These are phyloP conservation scores for Obelidium mucronatum DNA, from an alignment of 192 early-diverging fungal species.

Conservation along the genomic window DNA sequence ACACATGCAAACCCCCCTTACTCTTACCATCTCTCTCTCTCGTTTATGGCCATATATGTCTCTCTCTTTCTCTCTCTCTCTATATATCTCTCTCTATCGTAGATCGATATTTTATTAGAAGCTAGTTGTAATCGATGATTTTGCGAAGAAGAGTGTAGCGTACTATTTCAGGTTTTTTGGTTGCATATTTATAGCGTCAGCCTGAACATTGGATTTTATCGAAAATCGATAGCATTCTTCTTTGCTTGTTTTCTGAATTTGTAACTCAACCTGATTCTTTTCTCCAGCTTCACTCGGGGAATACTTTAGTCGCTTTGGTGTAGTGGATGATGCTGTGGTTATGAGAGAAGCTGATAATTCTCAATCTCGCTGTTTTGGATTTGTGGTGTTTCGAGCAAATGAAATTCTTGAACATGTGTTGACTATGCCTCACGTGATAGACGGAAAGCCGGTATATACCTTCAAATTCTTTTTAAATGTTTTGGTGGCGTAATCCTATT, in stretches of 20 bases:
- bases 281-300: not conserved
- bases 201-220: not conserved
- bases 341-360: slow-evolving; percentile 14
- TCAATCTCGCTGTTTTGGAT: slow-evolving; percentile 25
- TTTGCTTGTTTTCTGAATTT: not conserved
- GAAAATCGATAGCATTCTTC: too few species aligned
- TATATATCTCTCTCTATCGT: not conserved
- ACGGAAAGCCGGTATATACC: slow-evolving; percentile 5
- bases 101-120: not conserved
- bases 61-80: not conserved
- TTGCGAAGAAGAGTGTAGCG: not conserved
- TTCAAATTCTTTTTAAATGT: not conserved
- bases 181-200: not conserved
- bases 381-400: slow-evolving; percentile 8
- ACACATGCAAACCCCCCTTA: not conserved
- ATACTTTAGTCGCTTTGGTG: slow-evolving; percentile 5
- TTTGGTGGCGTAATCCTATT: not conserved
- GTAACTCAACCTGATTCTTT: not conserved
- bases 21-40: not conserved
- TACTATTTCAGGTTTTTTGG: not conserved
- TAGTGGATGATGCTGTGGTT: slow-evolving; percentile 7
- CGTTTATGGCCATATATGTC: not conserved
- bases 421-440: not conserved
- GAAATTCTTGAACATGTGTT: not conserved
- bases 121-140: not conserved